phyloP scores from a whole-genome alignment of 768 basidiomycete species.

The Boletellus emodensis region DNA sequence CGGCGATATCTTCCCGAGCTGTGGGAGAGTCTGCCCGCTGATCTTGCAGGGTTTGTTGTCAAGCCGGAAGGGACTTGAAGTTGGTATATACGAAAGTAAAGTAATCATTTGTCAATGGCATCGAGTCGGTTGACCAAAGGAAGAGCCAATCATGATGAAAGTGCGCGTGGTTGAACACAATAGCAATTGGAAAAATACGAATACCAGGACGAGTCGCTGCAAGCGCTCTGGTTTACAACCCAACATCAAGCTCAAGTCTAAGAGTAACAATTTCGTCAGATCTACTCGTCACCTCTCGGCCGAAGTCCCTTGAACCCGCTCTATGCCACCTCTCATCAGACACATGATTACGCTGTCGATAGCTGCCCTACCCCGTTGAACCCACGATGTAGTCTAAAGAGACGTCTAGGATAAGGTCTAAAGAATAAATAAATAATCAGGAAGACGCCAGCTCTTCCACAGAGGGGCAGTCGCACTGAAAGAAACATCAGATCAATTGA shows the following conservation, averaged over 20 bases:
- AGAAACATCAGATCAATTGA: constrained; percentile 5
- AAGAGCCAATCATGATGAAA: constrained; percentile 28
- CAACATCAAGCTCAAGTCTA: no score
- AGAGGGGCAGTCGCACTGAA: constrained; percentile 79
- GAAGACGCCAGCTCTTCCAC: constrained; percentile 69
- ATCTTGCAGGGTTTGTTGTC: constrained; percentile 19
- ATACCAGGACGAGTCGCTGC: constrained; percentile 36
- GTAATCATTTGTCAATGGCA: constrained; percentile 15
- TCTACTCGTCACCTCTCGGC: no score
- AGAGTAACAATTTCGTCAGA: no score
- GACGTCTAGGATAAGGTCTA: constrained; percentile 23
- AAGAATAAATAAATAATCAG: constrained; percentile 13
- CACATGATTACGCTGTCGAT: no score
- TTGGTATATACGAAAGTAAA: constrained; percentile 3
- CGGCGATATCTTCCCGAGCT: constrained; percentile 37
- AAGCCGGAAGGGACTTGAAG: constrained; percentile 12
- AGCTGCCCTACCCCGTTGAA: not conserved
- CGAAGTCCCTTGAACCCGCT: no score
- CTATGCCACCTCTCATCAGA: no score
- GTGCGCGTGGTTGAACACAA: constrained; percentile 65
- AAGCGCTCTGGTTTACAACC: no score
- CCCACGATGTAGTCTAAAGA: constrained; percentile 30
- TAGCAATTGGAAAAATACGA: constrained; percentile 37
- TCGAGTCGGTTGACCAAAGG: constrained; percentile 8
- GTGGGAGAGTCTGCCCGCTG: constrained; percentile 28